phyloP scores from a whole-genome alignment of 2,329 filamentous ascomycete species.

The Rutstroemia sp. region DNA sequence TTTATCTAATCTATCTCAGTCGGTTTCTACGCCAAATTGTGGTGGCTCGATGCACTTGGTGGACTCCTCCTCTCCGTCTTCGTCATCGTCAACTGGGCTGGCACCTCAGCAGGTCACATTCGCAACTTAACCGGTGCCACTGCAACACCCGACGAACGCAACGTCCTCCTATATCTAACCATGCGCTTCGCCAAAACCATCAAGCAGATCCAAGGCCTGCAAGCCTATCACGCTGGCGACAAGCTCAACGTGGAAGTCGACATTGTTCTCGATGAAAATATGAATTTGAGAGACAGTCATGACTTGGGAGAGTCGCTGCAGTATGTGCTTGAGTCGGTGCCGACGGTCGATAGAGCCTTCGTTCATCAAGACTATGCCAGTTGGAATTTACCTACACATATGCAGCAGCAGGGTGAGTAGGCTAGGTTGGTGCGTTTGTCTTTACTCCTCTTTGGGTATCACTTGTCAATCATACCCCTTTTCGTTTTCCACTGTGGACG shows the following conservation, averaged over 20 bases:
- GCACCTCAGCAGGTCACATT: constrained; percentile 53
- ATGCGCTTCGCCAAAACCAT: constrained; percentile 49
- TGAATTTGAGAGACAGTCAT: constrained; percentile 44
- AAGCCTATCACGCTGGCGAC: constrained; percentile 54
- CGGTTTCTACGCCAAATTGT: constrained; percentile 49
- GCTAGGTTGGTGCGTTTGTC: not conserved
- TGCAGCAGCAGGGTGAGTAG: constrained; percentile 27
- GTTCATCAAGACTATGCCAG: constrained; percentile 34
- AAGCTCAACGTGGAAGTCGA: constrained; percentile 57
- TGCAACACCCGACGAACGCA: constrained; percentile 41
- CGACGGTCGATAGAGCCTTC: constrained; percentile 34
- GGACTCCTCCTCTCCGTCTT: constrained; percentile 56
- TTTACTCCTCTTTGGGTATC: not conserved
- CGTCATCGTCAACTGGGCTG: constrained; percentile 63
- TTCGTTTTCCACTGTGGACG: no score
- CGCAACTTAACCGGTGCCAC: constrained; percentile 51
- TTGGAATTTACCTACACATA: constrained; percentile 30
- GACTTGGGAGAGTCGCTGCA: constrained; percentile 57
- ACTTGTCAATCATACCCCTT: no score
- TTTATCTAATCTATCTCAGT: constrained; percentile 31
- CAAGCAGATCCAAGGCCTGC: constrained; percentile 45
- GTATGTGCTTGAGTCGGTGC: constrained; percentile 49
- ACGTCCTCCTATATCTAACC: constrained; percentile 53
- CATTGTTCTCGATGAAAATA: constrained; percentile 47
- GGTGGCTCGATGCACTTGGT: constrained; percentile 60